Base-by-base conservation (phyloP, 441 rosid genomes). In the Flueggea neowawraea region DNA sequence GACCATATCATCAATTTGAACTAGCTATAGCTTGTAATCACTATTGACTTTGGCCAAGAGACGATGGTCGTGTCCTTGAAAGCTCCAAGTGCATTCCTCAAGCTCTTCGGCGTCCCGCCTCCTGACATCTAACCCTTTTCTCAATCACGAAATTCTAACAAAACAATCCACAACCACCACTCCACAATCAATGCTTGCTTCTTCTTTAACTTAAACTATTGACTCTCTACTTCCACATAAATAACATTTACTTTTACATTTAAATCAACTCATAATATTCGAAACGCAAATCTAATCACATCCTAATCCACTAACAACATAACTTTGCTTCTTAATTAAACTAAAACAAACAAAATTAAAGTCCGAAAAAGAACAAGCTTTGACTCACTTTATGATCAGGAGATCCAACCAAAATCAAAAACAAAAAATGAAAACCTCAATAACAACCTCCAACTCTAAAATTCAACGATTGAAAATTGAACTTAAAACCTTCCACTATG, bases 11-110 rank as follows among this genome's bases (percentile, higher is more conserved):
- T 11, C 10, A 58, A 12, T 44, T 14, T 1, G 7, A 51, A 74
- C 52, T 41, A 45, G 39, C 16, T 12, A 12, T 64, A 84, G 97
- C 99, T 95, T 95, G 65, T 89, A 91, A 65, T 83, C 97, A 60
- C 99, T 95, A 67, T 91, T 91, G 73, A 95, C 97, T 78, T 91
- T 95, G 55, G 97, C 99, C 83, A 95, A 82, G 96, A 87, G 78
- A 95, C 97, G 22, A 97, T 91, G 63, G 99, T 95, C 48, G 95
- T 78, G 68, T 95, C 99, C 80, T 95, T 95, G 70, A 95, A 73
- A 69, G 96, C 95, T 65, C 99, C 99, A n/a, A 91, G 85, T 51
- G 95, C 96, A 81, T 89, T 95, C 73, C 99, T 80, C 60, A 91
- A 77, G 83, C 96, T 85, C 44, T 87, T 93, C 75, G 86, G 95